phyloP scores from a whole-genome alignment of 1,139 yeast genomes.

The Pneumocystis sp. region DNA sequence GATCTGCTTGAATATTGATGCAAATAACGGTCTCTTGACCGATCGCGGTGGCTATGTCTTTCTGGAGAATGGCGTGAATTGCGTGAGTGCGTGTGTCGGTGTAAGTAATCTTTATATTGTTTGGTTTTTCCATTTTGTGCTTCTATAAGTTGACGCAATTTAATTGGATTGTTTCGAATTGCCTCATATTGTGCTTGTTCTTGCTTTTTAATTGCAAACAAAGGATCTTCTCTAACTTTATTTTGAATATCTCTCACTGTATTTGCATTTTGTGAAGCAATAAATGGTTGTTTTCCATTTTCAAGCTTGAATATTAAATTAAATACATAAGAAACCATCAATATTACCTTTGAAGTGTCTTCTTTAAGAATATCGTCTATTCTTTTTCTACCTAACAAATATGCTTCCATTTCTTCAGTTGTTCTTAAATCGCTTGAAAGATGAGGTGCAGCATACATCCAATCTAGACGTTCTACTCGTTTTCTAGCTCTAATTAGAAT shows the following conservation, averaged over 20 bases:
- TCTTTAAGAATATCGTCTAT: slow-evolving; percentile 26
- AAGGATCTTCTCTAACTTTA: slow-evolving; percentile 38
- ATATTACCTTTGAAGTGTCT: slow-evolving; percentile 14
- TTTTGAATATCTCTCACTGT: slow-evolving; percentile 18
- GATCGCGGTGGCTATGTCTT: background rate
- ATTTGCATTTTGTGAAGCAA: slow-evolving; percentile 10
- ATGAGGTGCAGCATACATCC: slow-evolving; percentile 64
- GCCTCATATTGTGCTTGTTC: slow-evolving; percentile 23
- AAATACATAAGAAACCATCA: background rate
- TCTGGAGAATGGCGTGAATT: background rate
- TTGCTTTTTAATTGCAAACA: slow-evolving; percentile 34
- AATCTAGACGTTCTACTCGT: slow-evolving; percentile 42
- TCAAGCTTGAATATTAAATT: background rate
- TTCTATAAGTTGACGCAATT: slow-evolving; percentile 11
- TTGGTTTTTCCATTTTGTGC: slow-evolving; percentile 3
- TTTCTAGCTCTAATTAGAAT: slow-evolving; percentile 11
- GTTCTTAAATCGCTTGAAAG: slow-evolving; percentile 17
- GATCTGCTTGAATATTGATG: background rate
- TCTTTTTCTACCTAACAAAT: slow-evolving; percentile 36
- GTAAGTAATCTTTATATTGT: background rate
- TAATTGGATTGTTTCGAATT: slow-evolving; percentile 13
- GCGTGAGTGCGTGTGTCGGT: background rate
- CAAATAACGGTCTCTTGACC: background rate
- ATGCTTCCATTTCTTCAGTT: slow-evolving; percentile 30
- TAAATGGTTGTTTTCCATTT: slow-evolving; percentile 16